Conservation (phyloP, 352 stramenopile species). For the Phytophthora fragariaefolia region DNA sequence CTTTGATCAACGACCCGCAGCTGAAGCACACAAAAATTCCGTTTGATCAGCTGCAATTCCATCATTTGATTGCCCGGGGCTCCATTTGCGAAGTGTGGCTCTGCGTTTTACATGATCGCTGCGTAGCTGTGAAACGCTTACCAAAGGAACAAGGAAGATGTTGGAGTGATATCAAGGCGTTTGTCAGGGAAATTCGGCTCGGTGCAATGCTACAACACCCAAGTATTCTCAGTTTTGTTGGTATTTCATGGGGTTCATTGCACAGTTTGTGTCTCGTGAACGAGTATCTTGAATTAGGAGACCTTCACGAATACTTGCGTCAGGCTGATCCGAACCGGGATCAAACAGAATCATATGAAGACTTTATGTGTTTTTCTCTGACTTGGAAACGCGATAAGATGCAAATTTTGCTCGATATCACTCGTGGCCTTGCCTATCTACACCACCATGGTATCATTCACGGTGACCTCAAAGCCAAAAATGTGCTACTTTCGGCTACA, state of each 20-base stretch:
- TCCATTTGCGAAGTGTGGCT: constrained; percentile 45
- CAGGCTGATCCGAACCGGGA: constrained; percentile 15
- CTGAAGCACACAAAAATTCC: constrained; percentile 34
- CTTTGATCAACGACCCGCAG: constrained; percentile 31
- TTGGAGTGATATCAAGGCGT: constrained; percentile 35
- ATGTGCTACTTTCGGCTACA: constrained; percentile 46
- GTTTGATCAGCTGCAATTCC: constrained; percentile 48
- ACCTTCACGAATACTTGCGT: constrained; percentile 45
- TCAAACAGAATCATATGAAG: constrained; percentile 8
- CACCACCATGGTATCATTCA: constrained; percentile 57
- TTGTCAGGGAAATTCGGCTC: constrained; percentile 46
- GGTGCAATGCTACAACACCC: constrained; percentile 41
- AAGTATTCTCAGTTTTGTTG: constrained; percentile 51
- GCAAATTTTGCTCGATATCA: constrained; percentile 51
- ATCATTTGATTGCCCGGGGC: constrained; percentile 36
- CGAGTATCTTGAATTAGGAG: constrained; percentile 51
- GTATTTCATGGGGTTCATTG: constrained; percentile 47
- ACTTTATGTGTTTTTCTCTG: constrained; percentile 36
- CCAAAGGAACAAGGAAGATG: constrained; percentile 26
- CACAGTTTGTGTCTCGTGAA: constrained; percentile 54
- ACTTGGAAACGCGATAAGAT: constrained; percentile 56
- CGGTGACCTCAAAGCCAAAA: constrained; percentile 60
- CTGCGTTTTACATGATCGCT: constrained; percentile 32
- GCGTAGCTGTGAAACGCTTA: constrained; percentile 53
- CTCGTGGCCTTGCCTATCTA: constrained; percentile 52